phyloP scores from a whole-genome alignment of 148 eudicot genomes.

The Silene uniflora region DNA sequence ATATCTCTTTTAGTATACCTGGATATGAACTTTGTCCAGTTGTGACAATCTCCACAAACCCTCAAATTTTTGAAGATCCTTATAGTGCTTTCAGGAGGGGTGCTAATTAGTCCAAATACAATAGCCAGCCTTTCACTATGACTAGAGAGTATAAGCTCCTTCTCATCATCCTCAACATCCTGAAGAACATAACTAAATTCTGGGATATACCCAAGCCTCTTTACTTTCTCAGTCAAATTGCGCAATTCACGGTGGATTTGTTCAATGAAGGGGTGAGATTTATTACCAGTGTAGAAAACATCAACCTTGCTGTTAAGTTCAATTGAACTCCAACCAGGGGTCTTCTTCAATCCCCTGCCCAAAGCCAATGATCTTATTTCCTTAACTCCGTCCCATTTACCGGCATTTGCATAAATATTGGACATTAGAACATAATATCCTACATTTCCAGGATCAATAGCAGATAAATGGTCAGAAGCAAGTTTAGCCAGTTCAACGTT shows the following conservation, averaged over 20 bases:
- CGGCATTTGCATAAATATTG: conserved; percentile 59
- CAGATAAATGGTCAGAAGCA: conserved; percentile 51
- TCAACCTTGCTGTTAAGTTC: conserved; percentile 48
- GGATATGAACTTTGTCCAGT: conserved; percentile 60
- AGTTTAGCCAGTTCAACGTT: conserved; percentile 56
- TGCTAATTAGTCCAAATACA: conserved; percentile 57
- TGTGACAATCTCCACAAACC: conserved; percentile 81
- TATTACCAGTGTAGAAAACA: conserved; percentile 63
- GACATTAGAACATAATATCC: conserved; percentile 72
- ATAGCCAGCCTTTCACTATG: conserved; percentile 79
- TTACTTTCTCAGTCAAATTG: conserved; percentile 41
- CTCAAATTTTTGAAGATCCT: conserved; percentile 64
- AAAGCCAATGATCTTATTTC: conserved; percentile 60
- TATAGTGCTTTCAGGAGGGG: conserved; percentile 49
- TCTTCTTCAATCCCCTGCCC: conserved; percentile 64
- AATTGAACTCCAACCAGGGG: conserved; percentile 79
- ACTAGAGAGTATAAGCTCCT: conserved; percentile 58
- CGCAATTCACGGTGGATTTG: conserved; percentile 47
- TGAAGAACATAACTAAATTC: conserved; percentile 62
- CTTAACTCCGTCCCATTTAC: conserved; percentile 68
- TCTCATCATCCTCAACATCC: conserved; percentile 82
- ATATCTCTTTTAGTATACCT: conserved; percentile 58
- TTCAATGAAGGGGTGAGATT: conserved; percentile 49
- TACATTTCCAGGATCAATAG: conserved; percentile 49
- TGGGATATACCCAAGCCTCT: conserved; percentile 60